Evolutionary conservation across 1,139 yeast genomes (phyloP).

Genomic region (Taphrina wiesneri): DNA sequence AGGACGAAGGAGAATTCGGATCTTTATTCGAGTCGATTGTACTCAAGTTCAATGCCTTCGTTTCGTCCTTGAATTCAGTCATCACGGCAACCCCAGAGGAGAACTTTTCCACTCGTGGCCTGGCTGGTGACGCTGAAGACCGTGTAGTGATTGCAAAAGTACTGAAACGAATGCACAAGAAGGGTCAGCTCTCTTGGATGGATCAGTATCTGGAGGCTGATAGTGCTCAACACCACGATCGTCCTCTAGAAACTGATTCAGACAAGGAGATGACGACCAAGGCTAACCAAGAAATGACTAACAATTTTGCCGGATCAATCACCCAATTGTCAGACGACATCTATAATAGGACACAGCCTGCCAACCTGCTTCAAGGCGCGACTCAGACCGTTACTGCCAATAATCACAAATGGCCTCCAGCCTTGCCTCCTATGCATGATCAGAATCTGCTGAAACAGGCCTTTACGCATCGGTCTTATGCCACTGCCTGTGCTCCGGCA

Average conservation of each 20-base stretch:
- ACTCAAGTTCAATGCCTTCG: conserved; percentile 4
- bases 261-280: neutral
- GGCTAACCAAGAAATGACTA: neutral
- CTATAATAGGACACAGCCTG: neutral
- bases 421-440: conserved; percentile 66
- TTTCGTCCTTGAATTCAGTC: neutral
- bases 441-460: conserved; percentile 65
- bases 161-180: conserved; percentile 21
- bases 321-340: neutral
- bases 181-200: conserved; percentile 33
- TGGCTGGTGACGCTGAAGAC: conserved; percentile 15
- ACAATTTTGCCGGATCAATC: neutral
- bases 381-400: neutral
- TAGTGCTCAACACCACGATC: neutral
- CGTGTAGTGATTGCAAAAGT: conserved; percentile 31
- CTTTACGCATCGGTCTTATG: conserved; percentile 76
- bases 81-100: conserved; percentile 15
- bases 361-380: neutral
- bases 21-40: neutral
- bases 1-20: neutral
- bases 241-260: conserved; percentile 26
- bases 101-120: conserved; percentile 12
- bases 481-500: conserved; percentile 41
- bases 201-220: conserved; percentile 33
- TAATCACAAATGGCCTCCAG: conserved; percentile 53